Conservation (phyloP, 2,329 filamentous ascomycete species). For the Helicocarpus griseus region DNA sequence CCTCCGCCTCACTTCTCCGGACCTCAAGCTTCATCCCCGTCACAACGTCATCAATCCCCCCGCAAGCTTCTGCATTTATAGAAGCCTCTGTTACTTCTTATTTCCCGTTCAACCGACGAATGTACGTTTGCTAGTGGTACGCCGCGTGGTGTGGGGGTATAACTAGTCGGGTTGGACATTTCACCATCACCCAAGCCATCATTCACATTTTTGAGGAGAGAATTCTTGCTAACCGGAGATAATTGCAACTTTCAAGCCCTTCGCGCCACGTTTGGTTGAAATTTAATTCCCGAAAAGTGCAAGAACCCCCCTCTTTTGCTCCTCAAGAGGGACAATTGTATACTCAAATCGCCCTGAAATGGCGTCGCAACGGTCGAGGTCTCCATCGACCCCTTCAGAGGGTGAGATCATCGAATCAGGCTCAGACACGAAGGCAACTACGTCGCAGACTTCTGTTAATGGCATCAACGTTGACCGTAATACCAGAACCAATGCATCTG, state of each 20-base stretch:
- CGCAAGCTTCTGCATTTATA: not conserved
- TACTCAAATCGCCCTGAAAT: constrained; percentile 27
- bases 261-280: constrained; percentile 7
- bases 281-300: not conserved
- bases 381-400: constrained; percentile 63
- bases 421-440: constrained; percentile 75
- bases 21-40: not conserved
- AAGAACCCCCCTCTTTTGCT: not conserved
- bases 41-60: not conserved
- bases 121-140: not conserved
- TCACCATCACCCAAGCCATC: constrained; percentile 13
- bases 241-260: constrained; percentile 9
- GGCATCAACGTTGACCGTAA: constrained; percentile 83
- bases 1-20: not conserved
- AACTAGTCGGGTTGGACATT: constrained; percentile 18
- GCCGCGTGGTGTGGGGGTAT: constrained; percentile 6
- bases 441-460: constrained; percentile 61
- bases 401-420: constrained; percentile 75
- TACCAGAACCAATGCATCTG: constrained; percentile 61
- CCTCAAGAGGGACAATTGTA: not conserved
- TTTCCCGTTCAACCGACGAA: not conserved
- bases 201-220: constrained; percentile 4
- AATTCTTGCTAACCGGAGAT: constrained; percentile 27
- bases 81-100: not conserved
- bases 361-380: constrained; percentile 40